phyloP scores from a whole-genome alignment of 345 rosid species.

The Conringia planisiliqua region DNA sequence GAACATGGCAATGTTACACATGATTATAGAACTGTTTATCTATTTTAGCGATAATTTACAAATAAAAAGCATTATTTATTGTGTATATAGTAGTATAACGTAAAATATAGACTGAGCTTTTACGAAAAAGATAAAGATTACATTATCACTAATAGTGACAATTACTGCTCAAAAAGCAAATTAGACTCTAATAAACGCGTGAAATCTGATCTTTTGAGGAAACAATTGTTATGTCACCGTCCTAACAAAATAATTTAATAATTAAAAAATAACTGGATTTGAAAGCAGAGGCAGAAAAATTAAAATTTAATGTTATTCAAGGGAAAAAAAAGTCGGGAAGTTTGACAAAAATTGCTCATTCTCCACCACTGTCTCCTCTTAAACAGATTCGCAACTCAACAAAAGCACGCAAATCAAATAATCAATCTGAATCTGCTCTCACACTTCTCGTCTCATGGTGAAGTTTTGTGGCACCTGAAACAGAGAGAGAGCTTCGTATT shows the following conservation, averaged over 20 bases:
- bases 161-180: constrained; percentile 26
- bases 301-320: neutral
- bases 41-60: too few relatives aligned
- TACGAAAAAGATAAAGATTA: neutral
- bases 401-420: neutral
- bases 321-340: neutral
- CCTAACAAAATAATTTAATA: neutral
- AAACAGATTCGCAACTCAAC: constrained; percentile 24
- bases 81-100: neutral
- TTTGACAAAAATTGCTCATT: constrained; percentile 22
- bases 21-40: too few relatives aligned
- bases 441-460: constrained; percentile 21
- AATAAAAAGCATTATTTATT: neutral
- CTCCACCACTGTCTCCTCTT: constrained; percentile 26
- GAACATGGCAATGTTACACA: too few relatives aligned
- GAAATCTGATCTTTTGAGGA: constrained; percentile 16
- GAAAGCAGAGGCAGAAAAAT: neutral
- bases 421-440: constrained; percentile 26
- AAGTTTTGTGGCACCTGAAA: constrained; percentile 30
- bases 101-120: neutral
- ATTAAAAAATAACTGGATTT: neutral
- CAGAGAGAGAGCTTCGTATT: neutral
- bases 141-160: constrained; percentile 24
- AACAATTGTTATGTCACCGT: constrained; percentile 20
- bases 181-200: constrained; percentile 29